These are phyloP conservation scores for Candida tallmaniae DNA, from an alignment of 805 yeast species.

Conservation along the genomic window DNA sequence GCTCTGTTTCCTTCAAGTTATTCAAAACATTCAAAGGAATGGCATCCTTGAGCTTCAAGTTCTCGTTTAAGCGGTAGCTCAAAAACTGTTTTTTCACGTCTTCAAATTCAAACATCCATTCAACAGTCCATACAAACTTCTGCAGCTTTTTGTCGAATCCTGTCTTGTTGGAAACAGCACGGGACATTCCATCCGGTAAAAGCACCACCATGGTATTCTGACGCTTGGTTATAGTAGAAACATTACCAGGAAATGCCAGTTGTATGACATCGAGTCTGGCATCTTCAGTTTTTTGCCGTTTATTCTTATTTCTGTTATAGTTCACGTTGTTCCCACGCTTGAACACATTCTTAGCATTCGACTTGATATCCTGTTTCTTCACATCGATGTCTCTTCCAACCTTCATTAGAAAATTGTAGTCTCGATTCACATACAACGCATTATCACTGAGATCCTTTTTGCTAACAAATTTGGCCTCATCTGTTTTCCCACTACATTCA, in stretches of 20 bases:
- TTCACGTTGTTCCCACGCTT: conserved; percentile 18
- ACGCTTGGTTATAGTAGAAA: conserved; percentile 32
- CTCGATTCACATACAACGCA: conserved; percentile 62
- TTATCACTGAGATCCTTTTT: conserved; percentile 39
- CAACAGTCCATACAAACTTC: conserved; percentile 73
- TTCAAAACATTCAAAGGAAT: conserved; percentile 37
- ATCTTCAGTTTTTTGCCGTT: conserved; percentile 17
- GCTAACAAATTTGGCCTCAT: conserved; percentile 54
- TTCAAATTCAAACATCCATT: conserved; percentile 49
- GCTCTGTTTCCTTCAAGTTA: conserved; percentile 5
- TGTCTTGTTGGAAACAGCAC: conserved; percentile 59
- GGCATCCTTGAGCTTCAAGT: conserved; percentile 26
- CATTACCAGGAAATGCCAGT: conserved; percentile 21
- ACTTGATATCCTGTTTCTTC: conserved; percentile 48
- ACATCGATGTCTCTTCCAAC: conserved; percentile 59
- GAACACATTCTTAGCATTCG: conserved; percentile 39
- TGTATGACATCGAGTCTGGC: conserved; percentile 24
- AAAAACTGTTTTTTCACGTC: conserved; percentile 28
- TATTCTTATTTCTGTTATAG: conserved; percentile 12
- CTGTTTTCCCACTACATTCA: conserved; percentile 64
- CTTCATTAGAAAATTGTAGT: conserved; percentile 67
- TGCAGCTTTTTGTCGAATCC: conserved; percentile 63
- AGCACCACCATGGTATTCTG: conserved; percentile 64
- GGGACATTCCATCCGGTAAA: conserved; percentile 71
- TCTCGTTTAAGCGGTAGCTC: conserved; percentile 43